Evolutionary conservation across 176 grass and related monocot species (phyloP), one percentile per base, ranked within the genome.

Genomic region (Tillandsia leiboldiana): DNA sequence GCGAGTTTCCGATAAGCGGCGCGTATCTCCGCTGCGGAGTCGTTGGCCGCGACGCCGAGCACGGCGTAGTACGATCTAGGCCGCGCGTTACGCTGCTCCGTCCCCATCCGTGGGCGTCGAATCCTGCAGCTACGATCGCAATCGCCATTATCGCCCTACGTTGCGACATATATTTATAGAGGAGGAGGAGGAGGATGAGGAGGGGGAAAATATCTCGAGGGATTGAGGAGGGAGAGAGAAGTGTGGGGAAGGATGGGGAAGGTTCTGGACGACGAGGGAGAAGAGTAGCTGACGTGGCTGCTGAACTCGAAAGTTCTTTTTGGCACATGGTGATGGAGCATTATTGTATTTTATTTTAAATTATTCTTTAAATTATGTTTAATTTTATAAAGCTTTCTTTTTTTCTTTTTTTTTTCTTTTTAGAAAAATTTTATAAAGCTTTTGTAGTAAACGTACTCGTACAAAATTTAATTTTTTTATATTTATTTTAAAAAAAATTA

Each of bases 1-100:
- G 92, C 92, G 3, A 96, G 88, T 54, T 82, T 90, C 79, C 80
- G 92, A 52, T 89, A 91, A 0, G 88, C 92, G 17, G 75, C 67
- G 73, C 92, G 92, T 53, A 96, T 91, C 73, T 96, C 92, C 50
- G 78, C 70, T 50, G 58, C 22, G 11, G 92, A 89, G 2, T 86
- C 86, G 11, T 65, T 58, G 0, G 78, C 78, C 5, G 51, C 63
- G 47, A 96, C 86, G 66, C 92, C 88, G 51, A 96, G 92, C 70
- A 89, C 83, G 23, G 80, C 75, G 70, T 96, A 96, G 83, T 84
- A 91, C 15, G 87, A 91, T 67, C 29, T 42, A 47, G 65, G 26
- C 4, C 23, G 56, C 9, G 4, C 17, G 56, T 23, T 4, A n/a
- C 17, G 22, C 47, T 83, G 59, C 52, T 70, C 67, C 48, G 48